phyloP scores from a whole-genome alignment of 2,329 filamentous ascomycete species.

The Neofusicoccum sp. region DNA sequence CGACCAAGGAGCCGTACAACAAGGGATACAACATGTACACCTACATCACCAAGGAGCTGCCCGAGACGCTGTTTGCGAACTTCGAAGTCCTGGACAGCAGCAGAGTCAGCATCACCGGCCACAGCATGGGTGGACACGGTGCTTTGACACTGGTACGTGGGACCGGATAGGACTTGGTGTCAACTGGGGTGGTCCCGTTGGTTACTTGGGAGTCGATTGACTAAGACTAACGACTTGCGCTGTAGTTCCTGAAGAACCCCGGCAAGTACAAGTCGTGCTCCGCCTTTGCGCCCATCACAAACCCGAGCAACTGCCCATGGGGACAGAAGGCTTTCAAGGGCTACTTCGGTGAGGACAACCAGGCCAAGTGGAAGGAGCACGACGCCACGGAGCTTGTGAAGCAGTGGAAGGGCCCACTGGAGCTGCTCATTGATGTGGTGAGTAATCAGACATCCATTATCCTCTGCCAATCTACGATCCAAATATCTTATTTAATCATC shows the following conservation, averaged over 20 bases:
- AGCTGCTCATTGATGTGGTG: slow-evolving; percentile 84
- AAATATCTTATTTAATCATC: neutral
- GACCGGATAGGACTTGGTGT: neutral
- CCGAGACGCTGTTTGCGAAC: slow-evolving; percentile 66
- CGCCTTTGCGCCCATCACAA: slow-evolving; percentile 86
- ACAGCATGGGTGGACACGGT: slow-evolving; percentile 97
- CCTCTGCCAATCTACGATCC: neutral
- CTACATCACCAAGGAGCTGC: slow-evolving; percentile 89
- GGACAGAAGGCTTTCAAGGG: slow-evolving; percentile 92
- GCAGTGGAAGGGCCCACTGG: slow-evolving; percentile 68
- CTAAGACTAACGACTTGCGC: neutral
- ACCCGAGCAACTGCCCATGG: slow-evolving; percentile 85
- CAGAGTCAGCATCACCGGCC: slow-evolving; percentile 81
- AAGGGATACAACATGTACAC: slow-evolving; percentile 90
- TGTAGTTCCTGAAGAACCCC: slow-evolving; percentile 80
- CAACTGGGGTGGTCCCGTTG: no score
- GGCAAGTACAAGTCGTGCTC: slow-evolving; percentile 85
- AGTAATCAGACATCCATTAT: slow-evolving; percentile 34
- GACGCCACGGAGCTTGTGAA: slow-evolving; percentile 89
- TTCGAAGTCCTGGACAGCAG: slow-evolving; percentile 69
- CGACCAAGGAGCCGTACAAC: slow-evolving; percentile 70
- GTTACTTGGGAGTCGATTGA: no score
- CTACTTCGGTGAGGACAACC: slow-evolving; percentile 76
- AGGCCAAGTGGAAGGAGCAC: slow-evolving; percentile 78
- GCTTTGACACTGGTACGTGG: slow-evolving; percentile 70